Conservation (phyloP, 1,139 yeast genomes). For the Meyerozyma athensensis region DNA sequence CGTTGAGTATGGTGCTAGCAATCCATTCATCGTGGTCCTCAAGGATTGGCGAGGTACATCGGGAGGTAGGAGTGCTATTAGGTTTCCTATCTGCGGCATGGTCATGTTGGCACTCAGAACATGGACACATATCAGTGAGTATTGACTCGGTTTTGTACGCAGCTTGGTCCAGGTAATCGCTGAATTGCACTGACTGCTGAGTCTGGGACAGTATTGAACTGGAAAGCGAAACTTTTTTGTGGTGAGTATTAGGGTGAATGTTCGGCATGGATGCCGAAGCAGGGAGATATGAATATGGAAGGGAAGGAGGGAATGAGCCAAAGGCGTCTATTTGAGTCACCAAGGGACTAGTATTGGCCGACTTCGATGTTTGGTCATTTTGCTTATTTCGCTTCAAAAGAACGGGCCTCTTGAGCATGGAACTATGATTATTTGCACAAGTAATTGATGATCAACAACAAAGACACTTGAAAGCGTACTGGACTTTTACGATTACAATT, state of each 20-base stretch:
- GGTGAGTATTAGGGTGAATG: neutral
- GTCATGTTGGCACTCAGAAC: conserved; percentile 1
- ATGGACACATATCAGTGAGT: neutral
- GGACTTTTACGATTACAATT: too few relatives aligned
- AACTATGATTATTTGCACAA: too few relatives aligned
- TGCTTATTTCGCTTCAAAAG: neutral
- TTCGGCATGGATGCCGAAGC: neutral
- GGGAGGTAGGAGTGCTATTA: neutral
- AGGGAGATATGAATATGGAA: neutral
- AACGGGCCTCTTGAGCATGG: neutral
- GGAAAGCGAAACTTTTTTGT: neutral
- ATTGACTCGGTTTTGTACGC: neutral
- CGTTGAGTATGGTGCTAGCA: conserved; percentile 17
- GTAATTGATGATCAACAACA: too few relatives aligned
- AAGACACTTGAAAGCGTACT: too few relatives aligned
- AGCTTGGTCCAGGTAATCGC: neutral
- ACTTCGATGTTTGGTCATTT: neutral
- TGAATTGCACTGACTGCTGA: neutral
- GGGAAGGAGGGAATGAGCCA: neutral
- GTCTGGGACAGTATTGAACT: neutral
- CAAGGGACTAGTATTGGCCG: neutral
- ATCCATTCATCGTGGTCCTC: conserved; percentile 15
- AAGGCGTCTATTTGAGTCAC: neutral
- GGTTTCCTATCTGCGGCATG: neutral
- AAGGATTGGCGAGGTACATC: neutral